These are phyloP conservation scores for Citrus glauca DNA, from an alignment of 345 rosid species.

Conservation along the genomic window DNA sequence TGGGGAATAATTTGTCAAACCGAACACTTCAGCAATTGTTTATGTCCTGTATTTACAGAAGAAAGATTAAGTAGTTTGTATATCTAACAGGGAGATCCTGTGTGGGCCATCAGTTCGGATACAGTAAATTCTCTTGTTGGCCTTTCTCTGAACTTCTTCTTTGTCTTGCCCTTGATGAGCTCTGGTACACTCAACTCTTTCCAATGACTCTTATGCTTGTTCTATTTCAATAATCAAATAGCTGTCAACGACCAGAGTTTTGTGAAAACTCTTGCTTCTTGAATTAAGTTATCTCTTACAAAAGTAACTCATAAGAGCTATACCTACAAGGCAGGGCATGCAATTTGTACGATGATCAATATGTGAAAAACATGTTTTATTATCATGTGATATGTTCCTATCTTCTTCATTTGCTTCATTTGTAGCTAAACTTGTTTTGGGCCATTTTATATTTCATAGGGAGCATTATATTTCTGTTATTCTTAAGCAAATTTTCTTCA, in stretches of 20 bases:
- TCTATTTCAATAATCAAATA: background rate
- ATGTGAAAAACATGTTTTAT: background rate
- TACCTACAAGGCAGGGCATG: background rate
- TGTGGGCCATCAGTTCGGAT: constrained; percentile 78
- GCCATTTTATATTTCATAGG: background rate
- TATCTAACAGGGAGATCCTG: constrained; percentile 77
- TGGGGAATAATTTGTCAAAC: background rate
- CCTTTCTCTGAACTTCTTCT: constrained; percentile 91
- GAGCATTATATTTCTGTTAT: background rate
- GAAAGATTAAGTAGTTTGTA: constrained; percentile 1
- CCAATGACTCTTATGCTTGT: background rate
- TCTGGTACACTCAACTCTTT: constrained; percentile 41
- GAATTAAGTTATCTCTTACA: background rate
- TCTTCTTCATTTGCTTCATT: background rate
- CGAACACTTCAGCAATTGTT: background rate
- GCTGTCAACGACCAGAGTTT: background rate
- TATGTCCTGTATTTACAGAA: background rate
- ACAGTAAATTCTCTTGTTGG: constrained; percentile 70
- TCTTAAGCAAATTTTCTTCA: background rate
- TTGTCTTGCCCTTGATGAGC: constrained; percentile 72
- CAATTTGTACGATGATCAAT: background rate
- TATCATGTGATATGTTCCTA: background rate
- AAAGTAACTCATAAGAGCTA: background rate
- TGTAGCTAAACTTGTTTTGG: background rate
- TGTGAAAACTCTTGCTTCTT: background rate